Percentiles rank a stretch among this genome's conserved stretches.
Conservation (phyloP, 169 alveolate genomes). For the Besnoitia besnoiti region DNA sequence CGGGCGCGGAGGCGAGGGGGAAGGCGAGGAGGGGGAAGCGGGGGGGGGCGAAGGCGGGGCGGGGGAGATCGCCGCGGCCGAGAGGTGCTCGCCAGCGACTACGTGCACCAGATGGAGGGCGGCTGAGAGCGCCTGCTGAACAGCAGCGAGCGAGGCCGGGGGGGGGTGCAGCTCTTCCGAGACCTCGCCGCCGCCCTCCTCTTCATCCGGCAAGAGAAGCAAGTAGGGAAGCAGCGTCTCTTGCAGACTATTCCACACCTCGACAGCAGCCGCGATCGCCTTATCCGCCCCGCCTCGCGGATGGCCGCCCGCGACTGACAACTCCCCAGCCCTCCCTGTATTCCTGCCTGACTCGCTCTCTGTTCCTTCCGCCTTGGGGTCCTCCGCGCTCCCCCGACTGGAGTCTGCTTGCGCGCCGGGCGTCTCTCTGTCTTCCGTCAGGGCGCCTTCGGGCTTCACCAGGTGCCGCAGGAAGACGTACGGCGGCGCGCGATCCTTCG, state of each 20-base stretch:
- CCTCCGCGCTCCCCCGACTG: background rate
- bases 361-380: background rate
- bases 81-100: background rate
- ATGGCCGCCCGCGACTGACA: background rate
- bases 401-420: background rate
- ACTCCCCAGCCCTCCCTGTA: background rate
- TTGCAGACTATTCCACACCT: background rate
- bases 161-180: too few relatives aligned
- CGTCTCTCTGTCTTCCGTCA: background rate
- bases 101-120: constrained; percentile 17
- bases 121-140: constrained; percentile 4
- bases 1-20: background rate
- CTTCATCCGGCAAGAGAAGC: background rate
- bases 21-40: background rate
- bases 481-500: background rate
- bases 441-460: background rate
- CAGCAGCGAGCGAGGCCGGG: background rate
- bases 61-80: too few relatives aligned
- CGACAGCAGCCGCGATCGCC: background rate
- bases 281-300: background rate
- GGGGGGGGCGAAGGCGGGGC: background rate
- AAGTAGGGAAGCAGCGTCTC: background rate
- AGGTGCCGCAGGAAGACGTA: background rate
- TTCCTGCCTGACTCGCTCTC: background rate
- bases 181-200: background rate